Base-by-base conservation (phyloP, 2,329 filamentous ascomycete genomes). In the Ophiostoma australiae region DNA sequence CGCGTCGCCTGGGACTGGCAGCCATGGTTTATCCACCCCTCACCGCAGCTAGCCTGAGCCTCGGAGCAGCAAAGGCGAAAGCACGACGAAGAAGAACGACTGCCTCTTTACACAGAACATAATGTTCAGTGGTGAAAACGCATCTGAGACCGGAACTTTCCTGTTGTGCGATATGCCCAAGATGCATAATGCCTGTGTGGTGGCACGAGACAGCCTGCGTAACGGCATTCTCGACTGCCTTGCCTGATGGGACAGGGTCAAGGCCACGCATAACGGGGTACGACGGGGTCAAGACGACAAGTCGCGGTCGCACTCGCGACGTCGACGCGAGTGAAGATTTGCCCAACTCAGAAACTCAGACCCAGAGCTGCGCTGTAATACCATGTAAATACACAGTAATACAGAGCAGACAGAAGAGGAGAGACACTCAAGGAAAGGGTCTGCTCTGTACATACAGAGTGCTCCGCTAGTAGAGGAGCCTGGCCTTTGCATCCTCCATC, bases 331-430 rank as follows among this genome's bases (percentile, higher is more conserved):
- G 69, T 15, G 20, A 61, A 23, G 6, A 61, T 61, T 33, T 37
- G 55, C 44, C 61, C 61, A 67, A 31, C 61, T 67, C 27, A 65
- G 31, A 69, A 67, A 31, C 61, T 67, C 3, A 31, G 27, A 31
- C 27, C 27, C 39, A 15, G 39, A 41, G 39, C n/a, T 41, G 39
- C 39, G 3, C 39, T 41, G 39, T 11, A n/a, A n/a, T n/a, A 39
- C 37, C 37, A 48, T 31, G 27, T 31, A 31, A 31, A 1, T 31
- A 31, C 27, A 31, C 27, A 31, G 27, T 31, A 31, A 31, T 31
- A 31, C 27, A 31, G 27, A 31, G 27, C 27, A 31, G 27, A 31
- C 27, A 31, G 27, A 31, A 31, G 27, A 31, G 44, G 13, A 15
- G 13, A 20, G 44, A 52, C n/a, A 52, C 17, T 20, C 17, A 23